These are phyloP conservation scores for Populus simonii DNA, from an alignment of 345 rosid genomes.

Conservation along the genomic window DNA sequence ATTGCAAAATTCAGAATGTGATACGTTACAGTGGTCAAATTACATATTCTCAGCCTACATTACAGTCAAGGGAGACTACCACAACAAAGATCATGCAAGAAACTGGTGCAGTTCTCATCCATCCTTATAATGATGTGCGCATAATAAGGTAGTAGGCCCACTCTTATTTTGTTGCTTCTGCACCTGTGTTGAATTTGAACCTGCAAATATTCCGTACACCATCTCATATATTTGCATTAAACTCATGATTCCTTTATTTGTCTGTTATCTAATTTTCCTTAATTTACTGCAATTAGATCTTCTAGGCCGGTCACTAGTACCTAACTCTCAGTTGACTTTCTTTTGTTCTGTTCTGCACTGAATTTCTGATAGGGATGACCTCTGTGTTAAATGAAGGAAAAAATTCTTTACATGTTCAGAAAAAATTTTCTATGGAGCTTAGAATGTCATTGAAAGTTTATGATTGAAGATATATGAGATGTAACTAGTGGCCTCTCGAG, in stretches of 20 bases:
- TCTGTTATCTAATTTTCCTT: not conserved
- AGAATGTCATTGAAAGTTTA: not conserved
- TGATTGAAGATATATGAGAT: not conserved
- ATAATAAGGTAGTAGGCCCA: conserved; percentile 58
- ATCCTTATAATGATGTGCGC: conserved; percentile 73
- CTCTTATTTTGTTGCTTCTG: not conserved
- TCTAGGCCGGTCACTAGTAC: not conserved
- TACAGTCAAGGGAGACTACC: conserved; percentile 64
- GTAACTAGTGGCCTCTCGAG: not conserved
- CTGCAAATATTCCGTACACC: not conserved
- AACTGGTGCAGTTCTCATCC: conserved; percentile 78
- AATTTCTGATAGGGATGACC: not conserved
- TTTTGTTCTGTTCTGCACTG: not conserved
- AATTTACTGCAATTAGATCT: not conserved
- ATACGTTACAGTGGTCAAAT: conserved; percentile 76
- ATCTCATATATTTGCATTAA: not conserved
- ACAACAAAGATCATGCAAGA: conserved; percentile 60
- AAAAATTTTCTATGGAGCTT: not conserved
- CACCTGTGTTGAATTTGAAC: not conserved
- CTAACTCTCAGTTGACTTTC: not conserved
- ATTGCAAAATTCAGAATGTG: conserved; percentile 84
- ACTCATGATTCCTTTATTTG: too few relatives aligned
- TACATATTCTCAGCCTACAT: conserved; percentile 61
- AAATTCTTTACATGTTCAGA: not conserved
- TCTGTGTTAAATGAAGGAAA: not conserved